Percentiles rank a stretch among this genome's conserved stretches.
Conservation (phyloP, 176 grass and related monocot genomes). For the Oryza coarctata region DNA sequence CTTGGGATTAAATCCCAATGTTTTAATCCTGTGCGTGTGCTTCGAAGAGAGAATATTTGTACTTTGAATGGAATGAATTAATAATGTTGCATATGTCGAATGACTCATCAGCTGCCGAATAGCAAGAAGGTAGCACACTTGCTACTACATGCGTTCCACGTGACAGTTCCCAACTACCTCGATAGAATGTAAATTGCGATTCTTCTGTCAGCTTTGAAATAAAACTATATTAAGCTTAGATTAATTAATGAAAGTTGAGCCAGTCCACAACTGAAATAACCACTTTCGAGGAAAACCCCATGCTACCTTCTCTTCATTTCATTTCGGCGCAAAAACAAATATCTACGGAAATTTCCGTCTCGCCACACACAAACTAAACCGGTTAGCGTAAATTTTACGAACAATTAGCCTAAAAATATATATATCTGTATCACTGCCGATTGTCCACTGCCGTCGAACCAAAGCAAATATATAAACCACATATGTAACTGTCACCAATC, state of each 20-base stretch:
- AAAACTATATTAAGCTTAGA: neutral
- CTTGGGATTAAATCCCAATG: neutral
- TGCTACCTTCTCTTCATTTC: neutral
- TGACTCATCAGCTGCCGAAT: conserved; percentile 19
- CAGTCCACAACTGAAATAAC: neutral
- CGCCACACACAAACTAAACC: too few relatives aligned
- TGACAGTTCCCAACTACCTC: conserved; percentile 20
- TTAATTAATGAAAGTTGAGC: neutral
- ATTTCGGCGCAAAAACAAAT: neutral
- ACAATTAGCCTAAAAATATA: neutral
- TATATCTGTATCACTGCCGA: neutral
- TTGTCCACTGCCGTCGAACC: neutral
- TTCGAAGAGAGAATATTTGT: neutral
- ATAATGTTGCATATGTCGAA: conserved; percentile 12
- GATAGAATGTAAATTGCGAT: conserved; percentile 25
- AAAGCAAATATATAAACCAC: neutral
- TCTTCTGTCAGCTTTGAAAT: conserved; percentile 9
- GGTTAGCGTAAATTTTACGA: neutral
- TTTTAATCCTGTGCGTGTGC: neutral
- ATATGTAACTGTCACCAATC: neutral
- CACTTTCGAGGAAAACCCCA: conserved; percentile 6
- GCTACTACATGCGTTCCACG: conserved; percentile 22
- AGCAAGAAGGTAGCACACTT: neutral
- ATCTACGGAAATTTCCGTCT: too few relatives aligned
- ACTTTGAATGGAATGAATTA: conserved; percentile 13